Percentiles rank a stretch among this genome's conserved stretches.
Conservation (phyloP, 2,329 filamentous ascomycete species). For the Bisporella sp. region DNA sequence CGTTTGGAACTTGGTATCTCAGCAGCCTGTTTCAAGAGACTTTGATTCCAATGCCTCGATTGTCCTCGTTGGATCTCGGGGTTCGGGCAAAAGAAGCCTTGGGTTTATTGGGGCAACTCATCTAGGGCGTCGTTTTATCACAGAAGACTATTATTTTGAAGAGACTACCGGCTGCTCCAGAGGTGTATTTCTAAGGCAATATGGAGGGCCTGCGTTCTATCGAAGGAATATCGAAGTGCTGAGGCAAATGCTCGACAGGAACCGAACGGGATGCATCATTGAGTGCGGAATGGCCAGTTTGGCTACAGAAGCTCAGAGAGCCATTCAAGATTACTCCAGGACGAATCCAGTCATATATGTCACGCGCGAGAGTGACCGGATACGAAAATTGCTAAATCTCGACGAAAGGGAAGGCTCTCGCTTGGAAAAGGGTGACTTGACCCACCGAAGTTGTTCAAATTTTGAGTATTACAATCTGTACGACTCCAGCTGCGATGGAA, state of each 20-base stretch:
- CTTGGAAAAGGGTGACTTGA: slow-evolving; percentile 35
- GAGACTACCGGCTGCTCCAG: slow-evolving; percentile 56
- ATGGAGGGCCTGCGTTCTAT: slow-evolving; percentile 57
- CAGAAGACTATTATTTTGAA: slow-evolving; percentile 62
- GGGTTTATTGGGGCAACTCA: slow-evolving; percentile 69
- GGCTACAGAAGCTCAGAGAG: slow-evolving; percentile 33
- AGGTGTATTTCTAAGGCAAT: slow-evolving; percentile 53
- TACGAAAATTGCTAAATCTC: slow-evolving; percentile 42
- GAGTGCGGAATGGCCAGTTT: slow-evolving; percentile 60
- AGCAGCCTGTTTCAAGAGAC: slow-evolving; percentile 12
- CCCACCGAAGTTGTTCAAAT: slow-evolving; percentile 46
- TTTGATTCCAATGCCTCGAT: slow-evolving; percentile 54
- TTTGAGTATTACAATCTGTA: slow-evolving; percentile 58
- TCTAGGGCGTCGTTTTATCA: slow-evolving; percentile 60
- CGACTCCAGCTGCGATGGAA: slow-evolving; percentile 32
- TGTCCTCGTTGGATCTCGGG: slow-evolving; percentile 65
- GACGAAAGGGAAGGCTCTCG: slow-evolving; percentile 35
- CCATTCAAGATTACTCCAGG: slow-evolving; percentile 54
- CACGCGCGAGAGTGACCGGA: slow-evolving; percentile 55
- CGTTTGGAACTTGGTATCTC: no score
- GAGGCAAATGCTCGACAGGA: slow-evolving; percentile 48
- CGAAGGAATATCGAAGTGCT: slow-evolving; percentile 56
- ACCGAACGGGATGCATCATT: slow-evolving; percentile 57
- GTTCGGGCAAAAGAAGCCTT: slow-evolving; percentile 68
- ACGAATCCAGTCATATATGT: slow-evolving; percentile 67